phyloP scores from a whole-genome alignment of 2,329 filamentous ascomycete genomes.

The Penicillium sp. region DNA sequence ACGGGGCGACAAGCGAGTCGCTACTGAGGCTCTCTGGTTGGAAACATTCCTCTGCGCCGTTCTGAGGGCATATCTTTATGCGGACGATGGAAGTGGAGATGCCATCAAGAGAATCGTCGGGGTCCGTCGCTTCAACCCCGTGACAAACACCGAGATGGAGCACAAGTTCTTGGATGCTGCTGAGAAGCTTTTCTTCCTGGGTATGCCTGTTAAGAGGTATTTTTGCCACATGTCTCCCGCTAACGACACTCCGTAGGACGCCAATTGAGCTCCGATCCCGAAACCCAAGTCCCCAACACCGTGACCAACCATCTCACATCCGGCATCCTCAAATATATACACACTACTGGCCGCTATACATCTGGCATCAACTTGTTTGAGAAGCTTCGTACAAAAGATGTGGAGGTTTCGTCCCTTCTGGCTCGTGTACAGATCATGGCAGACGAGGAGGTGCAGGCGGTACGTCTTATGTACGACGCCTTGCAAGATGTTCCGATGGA shows the following conservation, averaged over 20 bases:
- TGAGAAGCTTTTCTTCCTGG: constrained; percentile 90
- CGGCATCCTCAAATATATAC: constrained; percentile 90
- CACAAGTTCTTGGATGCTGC: constrained; percentile 93
- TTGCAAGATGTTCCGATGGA: constrained; percentile 94
- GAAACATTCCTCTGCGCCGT: constrained; percentile 97
- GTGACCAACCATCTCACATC: constrained; percentile 93
- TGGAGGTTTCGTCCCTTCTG: constrained; percentile 89
- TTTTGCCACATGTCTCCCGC: neutral
- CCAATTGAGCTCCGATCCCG: constrained; percentile 92
- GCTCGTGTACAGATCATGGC: constrained; percentile 90
- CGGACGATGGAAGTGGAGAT: constrained; percentile 90
- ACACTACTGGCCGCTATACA: constrained; percentile 88
- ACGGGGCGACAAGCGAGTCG: constrained; percentile 87
- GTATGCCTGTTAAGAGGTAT: constrained; percentile 43
- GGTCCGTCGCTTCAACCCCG: constrained; percentile 94
- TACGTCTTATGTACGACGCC: constrained; percentile 80
- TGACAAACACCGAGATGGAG: constrained; percentile 96
- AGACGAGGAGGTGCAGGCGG: constrained; percentile 94
- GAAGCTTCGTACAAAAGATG: constrained; percentile 83
- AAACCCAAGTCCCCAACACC: constrained; percentile 94
- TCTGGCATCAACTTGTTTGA: constrained; percentile 98
- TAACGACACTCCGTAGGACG: constrained; percentile 58
- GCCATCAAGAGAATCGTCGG: constrained; percentile 95
- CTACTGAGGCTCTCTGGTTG: constrained; percentile 91
- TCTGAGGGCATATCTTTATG: constrained; percentile 90